Evolutionary conservation across 2,329 filamentous ascomycete species (phyloP).

Genomic region (Beauveria australis): DNA sequence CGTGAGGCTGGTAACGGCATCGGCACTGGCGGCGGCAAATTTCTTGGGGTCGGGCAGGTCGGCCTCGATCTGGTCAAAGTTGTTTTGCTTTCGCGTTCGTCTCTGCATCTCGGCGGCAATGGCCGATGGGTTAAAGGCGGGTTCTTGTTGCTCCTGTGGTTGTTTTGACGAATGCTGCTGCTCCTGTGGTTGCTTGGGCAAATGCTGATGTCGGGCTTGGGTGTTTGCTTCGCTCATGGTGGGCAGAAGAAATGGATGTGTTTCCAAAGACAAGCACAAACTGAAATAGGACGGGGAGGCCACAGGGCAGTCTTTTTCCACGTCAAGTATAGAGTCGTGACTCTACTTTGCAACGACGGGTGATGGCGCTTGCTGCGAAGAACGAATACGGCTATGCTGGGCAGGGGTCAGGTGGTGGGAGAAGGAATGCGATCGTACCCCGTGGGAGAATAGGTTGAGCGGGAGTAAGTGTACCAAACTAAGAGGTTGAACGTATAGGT

Average conservation of each 20-base stretch:
- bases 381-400: background rate
- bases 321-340: background rate
- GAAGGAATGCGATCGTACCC: background rate
- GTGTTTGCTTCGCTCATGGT: background rate
- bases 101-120: constrained; percentile 16
- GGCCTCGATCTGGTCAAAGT: constrained; percentile 32
- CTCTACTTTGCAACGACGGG: background rate
- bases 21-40: constrained; percentile 18
- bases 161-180: background rate
- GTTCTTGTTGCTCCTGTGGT: background rate
- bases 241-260: background rate
- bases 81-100: constrained; percentile 28
- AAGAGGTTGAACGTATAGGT: background rate
- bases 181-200: background rate
- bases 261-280: background rate
- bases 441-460: background rate
- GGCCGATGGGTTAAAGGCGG: constrained; percentile 4
- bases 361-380: background rate
- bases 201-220: background rate
- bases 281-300: background rate
- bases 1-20: background rate
- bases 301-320: background rate
- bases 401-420: constrained; percentile 5
- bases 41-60: constrained; percentile 32
- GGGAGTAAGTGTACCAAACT: background rate